Conservation (phyloP, 352 stramenopile genomes). For the Phytopythium vexans region DNA sequence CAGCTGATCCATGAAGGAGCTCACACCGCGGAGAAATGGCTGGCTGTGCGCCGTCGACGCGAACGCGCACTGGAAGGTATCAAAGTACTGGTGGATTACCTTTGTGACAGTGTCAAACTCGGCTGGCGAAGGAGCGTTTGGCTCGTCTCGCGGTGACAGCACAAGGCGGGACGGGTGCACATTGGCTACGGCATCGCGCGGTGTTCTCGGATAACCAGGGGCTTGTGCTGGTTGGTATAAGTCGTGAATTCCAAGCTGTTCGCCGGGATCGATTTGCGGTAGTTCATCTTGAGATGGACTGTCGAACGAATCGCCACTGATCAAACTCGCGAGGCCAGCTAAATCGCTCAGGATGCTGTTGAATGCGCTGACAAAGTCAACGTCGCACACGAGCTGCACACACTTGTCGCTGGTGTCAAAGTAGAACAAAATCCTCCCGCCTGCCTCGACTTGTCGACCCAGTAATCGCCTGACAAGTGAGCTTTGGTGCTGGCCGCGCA, state of each 20-base stretch:
- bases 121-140: too few relatives aligned
- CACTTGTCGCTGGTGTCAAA: constrained; percentile 3
- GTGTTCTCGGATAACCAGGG: too few relatives aligned
- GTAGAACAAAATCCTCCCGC: constrained; percentile 5
- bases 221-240: too few relatives aligned
- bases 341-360: constrained; percentile 17
- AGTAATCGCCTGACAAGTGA: background rate
- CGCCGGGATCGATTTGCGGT: too few relatives aligned
- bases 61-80: constrained; percentile 2
- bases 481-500: constrained; percentile 14
- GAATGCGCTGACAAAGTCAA: constrained; percentile 33
- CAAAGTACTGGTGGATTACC: constrained; percentile 1
- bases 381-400: constrained; percentile 3
- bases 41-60: background rate
- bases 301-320: background rate
- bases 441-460: background rate
- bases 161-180: too few relatives aligned
- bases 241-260: too few relatives aligned
- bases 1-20: constrained; percentile 3
- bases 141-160: too few relatives aligned
- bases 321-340: constrained; percentile 16
- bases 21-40: background rate
- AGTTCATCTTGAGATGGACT: too few relatives aligned
- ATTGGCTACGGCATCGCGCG: too few relatives aligned
- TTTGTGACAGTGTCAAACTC: too few relatives aligned